Base-by-base conservation (phyloP, 2,329 filamentous ascomycete genomes). In the Penicillium sp. region DNA sequence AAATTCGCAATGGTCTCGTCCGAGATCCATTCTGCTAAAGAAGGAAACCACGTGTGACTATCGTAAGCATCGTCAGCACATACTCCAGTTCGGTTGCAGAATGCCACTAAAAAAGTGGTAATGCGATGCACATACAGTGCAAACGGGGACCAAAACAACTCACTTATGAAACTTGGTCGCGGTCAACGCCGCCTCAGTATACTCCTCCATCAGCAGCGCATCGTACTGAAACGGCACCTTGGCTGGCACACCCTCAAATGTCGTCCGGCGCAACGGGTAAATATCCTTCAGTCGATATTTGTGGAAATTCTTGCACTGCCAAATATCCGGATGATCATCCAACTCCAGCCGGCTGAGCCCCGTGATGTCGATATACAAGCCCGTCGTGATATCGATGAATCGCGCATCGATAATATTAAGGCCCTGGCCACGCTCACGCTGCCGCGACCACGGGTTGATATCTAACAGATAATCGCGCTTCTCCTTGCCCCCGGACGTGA, bases 341-440 rank as follows among this genome's bases (percentile, higher is more conserved):
- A 84, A 82, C 35, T 91, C 82, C 20, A 88, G 84, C 78, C 92
- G 88, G 53, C 85, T 85, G 38, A 95, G 77, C 12, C 86, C 90
- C 0, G 91, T 95, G 69, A 96, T 92, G 74, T 95, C 91, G 73
- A 95, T 87, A 74, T 90, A 96, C 69, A 94, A 82, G 50, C 91
- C 91, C 67, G 88, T 95, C 57, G 79, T 76, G 59, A 83, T 83
- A 74, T 95, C 90, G 70, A 95, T 90, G 90, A 90, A 96, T 48
- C 91, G 84, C 25, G 88, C 91, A 75, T 95, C 91, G 68, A 95
- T 95, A 57, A 95, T 84, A 72, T 96, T 96, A 71, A 82, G 78
- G 17, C 90, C 90, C 67, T 90, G 83, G 45, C 87, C 87, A 22
- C 85, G 82, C 28, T 81, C 80, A 2, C 88, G 79, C 56, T 89